A percentile compares a stretch with the other conserved stretches of the same genome.
Conservation (phyloP, 2,329 filamentous ascomycete genomes). For the Talaromyces sp. region DNA sequence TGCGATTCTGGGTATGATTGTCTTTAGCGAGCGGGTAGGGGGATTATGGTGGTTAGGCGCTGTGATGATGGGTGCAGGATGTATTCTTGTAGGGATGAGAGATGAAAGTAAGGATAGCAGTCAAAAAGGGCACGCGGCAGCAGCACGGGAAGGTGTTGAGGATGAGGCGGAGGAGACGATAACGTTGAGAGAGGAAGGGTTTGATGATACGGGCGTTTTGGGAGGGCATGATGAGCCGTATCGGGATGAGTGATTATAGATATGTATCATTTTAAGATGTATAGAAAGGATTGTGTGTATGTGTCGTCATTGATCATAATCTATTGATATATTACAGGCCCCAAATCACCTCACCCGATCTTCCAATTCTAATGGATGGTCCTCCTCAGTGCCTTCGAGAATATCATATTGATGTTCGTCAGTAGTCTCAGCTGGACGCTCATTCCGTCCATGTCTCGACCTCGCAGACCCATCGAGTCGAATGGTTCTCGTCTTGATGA, state of each 20-base stretch:
- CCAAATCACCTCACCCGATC: conserved; percentile 6
- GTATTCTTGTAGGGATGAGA: conserved; percentile 60
- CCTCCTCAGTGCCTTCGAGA: conserved; percentile 27
- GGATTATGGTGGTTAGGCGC: conserved; percentile 62
- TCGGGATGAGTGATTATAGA: conserved; percentile 7
- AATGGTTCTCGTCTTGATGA: conserved; percentile 4
- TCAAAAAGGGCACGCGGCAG: conserved; percentile 14
- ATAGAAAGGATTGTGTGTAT: background rate
- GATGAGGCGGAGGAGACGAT: conserved; percentile 15
- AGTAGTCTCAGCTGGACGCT: background rate
- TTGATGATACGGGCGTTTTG: background rate
- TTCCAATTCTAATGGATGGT: conserved; percentile 18
- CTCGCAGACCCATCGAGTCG: conserved; percentile 17
- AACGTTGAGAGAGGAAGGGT: conserved; percentile 11
- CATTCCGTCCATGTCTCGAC: conserved; percentile 26
- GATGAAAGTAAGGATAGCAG: conserved; percentile 42
- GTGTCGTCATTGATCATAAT: conserved; percentile 17
- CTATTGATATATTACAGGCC: conserved; percentile 4
- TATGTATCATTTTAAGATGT: background rate
- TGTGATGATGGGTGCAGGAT: conserved; percentile 57
- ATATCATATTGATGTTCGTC: conserved; percentile 7
- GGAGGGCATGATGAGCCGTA: conserved; percentile 2
- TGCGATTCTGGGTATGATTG: conserved; percentile 55
- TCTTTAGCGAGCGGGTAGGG: conserved; percentile 57
- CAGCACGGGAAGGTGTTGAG: conserved; percentile 5